Evolutionary conservation across 495 filamentous ascomycete species (phyloP), one percentile per base, ranked within the genome.

Genomic region (Bathelium albidoporum): DNA sequence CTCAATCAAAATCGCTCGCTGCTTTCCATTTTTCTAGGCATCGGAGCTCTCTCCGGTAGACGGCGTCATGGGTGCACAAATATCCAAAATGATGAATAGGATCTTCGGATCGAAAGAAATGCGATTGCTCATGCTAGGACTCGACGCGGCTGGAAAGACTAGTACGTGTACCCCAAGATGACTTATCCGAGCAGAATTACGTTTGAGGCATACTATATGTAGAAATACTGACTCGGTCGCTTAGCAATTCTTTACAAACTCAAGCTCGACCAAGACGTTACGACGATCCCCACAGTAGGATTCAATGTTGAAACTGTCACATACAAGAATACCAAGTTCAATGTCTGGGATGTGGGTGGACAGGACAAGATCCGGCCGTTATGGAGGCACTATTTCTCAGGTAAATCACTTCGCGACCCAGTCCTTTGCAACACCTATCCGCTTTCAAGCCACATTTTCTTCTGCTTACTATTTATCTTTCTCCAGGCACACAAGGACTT

Each of bases 251-350:
- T 98, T n/a, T 98, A 98, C 83, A 96, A 96, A 82, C 84, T 98
- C 73, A 97, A 97, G 82, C 85, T 97, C 66, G 91, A 95, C 74
- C 91, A 96, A 76, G 89, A 95, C 68, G 91, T 99, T 69, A 97
- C 95, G 58, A 97, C 95, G n/a, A 97, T 99, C 69, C 94, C 94
- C 29, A 97, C 94, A 32, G 94, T 97, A 70, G 95, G 94, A 62
- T 98, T 98, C 81, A 98, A 98, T 79, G 94, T 98, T 72, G 94
- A 98, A 80, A 95, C 90, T n/a, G 90, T 98, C 63, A 95, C 91
- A 59, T 95, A 96, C 79, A 96, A 96, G 81, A 98, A 98, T 73
- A 90, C 96, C 74, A 96, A 97, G 75, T 98, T 98, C 82, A 97
- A 96, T 70, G 91, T 98, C 62, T 98, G 94, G 94, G 94, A 98